Evolutionary conservation across 2,329 filamentous ascomycete species (phyloP).

Genomic region (Blastomyces parvus): DNA sequence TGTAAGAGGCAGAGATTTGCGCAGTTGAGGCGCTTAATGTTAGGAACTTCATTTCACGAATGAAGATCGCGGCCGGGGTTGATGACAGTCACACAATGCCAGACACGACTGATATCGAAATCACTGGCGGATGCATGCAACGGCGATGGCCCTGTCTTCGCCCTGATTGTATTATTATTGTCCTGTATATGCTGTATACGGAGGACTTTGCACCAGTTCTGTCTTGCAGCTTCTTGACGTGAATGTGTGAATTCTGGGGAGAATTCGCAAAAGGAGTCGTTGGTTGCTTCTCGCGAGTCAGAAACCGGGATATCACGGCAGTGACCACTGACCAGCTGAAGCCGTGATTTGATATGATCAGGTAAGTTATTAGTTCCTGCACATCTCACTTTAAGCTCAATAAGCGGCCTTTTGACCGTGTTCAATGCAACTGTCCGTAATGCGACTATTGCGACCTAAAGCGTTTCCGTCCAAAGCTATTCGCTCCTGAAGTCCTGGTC

Average conservation of each 20-base stretch:
- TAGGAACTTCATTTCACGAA: not conserved
- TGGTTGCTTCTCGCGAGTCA: not conserved
- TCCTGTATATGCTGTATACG: too few relatives aligned
- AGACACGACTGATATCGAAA: not conserved
- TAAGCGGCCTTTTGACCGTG: not conserved
- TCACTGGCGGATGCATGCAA: not conserved
- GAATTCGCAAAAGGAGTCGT: not conserved
- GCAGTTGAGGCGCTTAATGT: not conserved
- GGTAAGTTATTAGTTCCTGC: not conserved
- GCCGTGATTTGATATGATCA: not conserved
- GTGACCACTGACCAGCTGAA: too few relatives aligned
- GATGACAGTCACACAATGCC: not conserved
- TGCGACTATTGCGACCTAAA: not conserved
- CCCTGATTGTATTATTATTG: too few relatives aligned
- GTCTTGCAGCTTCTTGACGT: too few relatives aligned
- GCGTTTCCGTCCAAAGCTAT: not conserved
- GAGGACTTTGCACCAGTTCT: not conserved
- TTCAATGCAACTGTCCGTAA: not conserved
- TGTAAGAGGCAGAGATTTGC: slow-evolving; percentile 1
- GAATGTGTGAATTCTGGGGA: not conserved
- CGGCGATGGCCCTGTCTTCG: not conserved
- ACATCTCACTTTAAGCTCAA: not conserved
- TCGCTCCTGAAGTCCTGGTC: not conserved
- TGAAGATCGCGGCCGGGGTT: not conserved
- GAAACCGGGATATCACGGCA: not conserved